These are phyloP conservation scores for Urochloa ruziziensis DNA, from an alignment of 176 grass and related monocot species.

Conservation along the genomic window DNA sequence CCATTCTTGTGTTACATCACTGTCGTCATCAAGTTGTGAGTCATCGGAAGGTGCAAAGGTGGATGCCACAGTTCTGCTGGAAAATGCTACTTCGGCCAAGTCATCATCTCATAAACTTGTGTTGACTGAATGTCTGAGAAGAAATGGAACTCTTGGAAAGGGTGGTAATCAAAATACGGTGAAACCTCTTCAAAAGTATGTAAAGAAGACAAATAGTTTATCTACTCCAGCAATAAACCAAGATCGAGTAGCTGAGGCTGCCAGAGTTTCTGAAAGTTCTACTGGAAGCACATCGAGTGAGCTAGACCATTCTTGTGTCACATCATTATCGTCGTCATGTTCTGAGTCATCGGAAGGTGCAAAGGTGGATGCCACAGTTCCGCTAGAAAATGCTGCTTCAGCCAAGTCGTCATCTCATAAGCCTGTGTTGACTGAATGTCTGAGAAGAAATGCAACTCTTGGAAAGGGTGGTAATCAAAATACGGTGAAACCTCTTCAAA, in stretches of 20 bases:
- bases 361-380: not conserved
- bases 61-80: not conserved
- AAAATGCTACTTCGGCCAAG: not conserved
- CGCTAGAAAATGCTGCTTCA: not conserved
- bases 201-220: slow-evolving; percentile 18
- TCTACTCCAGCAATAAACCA: not conserved
- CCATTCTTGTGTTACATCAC: slow-evolving; percentile 19
- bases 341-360: not conserved
- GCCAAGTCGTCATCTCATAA: not conserved
- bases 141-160: too few species aligned
- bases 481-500: slow-evolving; percentile 37
- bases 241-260: not conserved
- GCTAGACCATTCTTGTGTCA: slow-evolving; percentile 17
- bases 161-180: slow-evolving; percentile 18
- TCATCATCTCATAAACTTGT: not conserved
- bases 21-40: slow-evolving; percentile 12
- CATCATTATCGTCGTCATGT: slow-evolving; percentile 11
- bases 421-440: not conserved
- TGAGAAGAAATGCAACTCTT: too few species aligned
- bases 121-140: not conserved
- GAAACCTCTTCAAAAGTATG: slow-evolving; percentile 40
- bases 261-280: slow-evolving; percentile 3
- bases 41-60: not conserved
- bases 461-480: slow-evolving; percentile 25
- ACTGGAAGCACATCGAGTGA: slow-evolving; percentile 6